A percentile compares a stretch with the other conserved stretches of the same genome.
Conservation (phyloP, 2,329 filamentous ascomycete species). For the Laburnicola sp. region DNA sequence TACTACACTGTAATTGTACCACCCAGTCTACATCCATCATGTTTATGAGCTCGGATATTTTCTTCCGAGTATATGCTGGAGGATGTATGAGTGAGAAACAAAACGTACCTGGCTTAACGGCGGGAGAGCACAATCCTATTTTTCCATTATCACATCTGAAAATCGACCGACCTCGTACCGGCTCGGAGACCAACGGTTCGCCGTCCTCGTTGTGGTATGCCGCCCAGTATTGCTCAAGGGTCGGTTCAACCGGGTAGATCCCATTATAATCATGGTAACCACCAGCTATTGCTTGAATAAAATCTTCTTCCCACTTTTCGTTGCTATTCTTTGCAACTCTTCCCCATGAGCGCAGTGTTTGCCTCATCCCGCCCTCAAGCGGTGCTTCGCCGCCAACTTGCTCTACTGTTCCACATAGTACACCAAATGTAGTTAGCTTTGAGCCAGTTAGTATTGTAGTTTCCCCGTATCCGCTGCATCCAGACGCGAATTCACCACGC, state of each 20-base stretch:
- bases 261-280: neutral
- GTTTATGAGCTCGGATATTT: no score
- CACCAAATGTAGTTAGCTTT: neutral
- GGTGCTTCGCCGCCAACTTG: neutral
- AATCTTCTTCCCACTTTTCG: neutral
- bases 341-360: neutral
- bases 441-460: neutral
- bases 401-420: conserved; percentile 1
- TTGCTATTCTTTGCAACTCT: neutral
- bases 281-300: neutral
- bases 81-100: neutral
- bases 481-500: neutral
- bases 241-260: neutral
- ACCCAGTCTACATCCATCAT: no score
- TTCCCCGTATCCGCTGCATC: neutral
- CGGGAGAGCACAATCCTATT: neutral
- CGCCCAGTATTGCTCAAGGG: neutral
- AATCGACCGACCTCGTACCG: neutral
- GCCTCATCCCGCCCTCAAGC: neutral
- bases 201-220: neutral
- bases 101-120: neutral
- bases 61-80: neutral
- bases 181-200: neutral
- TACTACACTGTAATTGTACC: no score
- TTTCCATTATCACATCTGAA: neutral